Conservation (phyloP, 164 flowering plant species). For the Vitis vinifera region DNA sequence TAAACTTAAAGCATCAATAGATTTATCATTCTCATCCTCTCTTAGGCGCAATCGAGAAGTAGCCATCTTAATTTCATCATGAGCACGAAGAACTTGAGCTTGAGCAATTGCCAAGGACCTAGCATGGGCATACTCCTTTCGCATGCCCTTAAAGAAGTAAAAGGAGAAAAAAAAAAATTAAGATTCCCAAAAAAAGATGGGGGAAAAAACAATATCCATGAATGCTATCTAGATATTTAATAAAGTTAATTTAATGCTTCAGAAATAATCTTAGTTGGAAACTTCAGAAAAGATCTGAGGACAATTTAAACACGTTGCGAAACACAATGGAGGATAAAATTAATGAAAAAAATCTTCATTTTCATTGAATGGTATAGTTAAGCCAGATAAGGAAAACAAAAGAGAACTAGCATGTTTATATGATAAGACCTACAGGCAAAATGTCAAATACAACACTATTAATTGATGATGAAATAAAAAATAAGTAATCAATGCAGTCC, state of each 20-base stretch:
- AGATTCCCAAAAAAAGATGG: background rate
- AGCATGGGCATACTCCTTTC: constrained; percentile 83
- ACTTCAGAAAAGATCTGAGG: background rate
- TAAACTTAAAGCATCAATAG: constrained; percentile 58
- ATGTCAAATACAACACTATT: background rate
- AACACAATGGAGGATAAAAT: background rate
- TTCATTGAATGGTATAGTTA: too few species aligned
- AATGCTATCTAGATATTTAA: too few species aligned
- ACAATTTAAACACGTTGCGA: background rate
- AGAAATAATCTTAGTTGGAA: background rate
- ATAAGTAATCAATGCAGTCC: background rate
- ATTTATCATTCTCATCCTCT: constrained; percentile 55
- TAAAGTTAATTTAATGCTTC: too few species aligned
- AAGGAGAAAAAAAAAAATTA: background rate
- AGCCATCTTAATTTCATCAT: constrained; percentile 96
- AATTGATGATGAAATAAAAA: background rate
- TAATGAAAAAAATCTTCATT: too few species aligned
- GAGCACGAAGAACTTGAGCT: constrained; percentile 77
- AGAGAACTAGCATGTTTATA: too few species aligned
- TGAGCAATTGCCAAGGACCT: constrained; percentile 80
- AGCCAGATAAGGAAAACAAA: too few species aligned
- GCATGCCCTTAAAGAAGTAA: constrained; percentile 53
- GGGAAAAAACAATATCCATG: background rate
- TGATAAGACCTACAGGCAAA: background rate
- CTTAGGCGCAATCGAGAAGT: constrained; percentile 72